Base-by-base conservation (phyloP, 2,329 filamentous ascomycete species). In the Fusarium xylarioides region DNA sequence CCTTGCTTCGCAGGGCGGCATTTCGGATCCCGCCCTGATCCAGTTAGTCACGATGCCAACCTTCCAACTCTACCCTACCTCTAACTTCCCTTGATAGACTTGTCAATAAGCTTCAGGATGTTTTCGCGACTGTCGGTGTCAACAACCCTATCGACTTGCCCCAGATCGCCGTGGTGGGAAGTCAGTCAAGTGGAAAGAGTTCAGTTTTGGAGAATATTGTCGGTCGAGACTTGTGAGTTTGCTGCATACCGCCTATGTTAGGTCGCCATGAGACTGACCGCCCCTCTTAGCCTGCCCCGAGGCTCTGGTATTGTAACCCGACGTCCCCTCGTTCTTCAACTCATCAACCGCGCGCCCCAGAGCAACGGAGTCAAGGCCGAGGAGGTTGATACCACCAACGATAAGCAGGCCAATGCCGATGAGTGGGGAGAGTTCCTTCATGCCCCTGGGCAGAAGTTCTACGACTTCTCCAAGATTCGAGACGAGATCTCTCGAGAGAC, bases 371-470 rank as follows among this genome's bases (percentile, higher is more conserved):
- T 91, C 66, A 88, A 90, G 74, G 87, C 89, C 55, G 88, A 91
- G 40, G 90, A 92, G 70, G 80, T 94, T 76, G 84, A 90, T 67
- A 86, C 87, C 66, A 91, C 90, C 62, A 91, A 88, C 75, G 96
- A 98, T 83, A 93, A 93, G 82, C 93, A 95, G 76, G 94, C 95
- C 79, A 99, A 99, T 83, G 83, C 89, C 26, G 95, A 98, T 81
- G 96, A 99, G 84, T 99, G 97, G 94, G 96, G 95, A 86, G 96
- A 99, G 87, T 99, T 99, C 84, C 88, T 99, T 73, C 96, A 99
- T 83, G 93, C 99, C 74, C 95, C 96, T 26, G 96, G 95, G 78
- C 94, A 98, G 85, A 98, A 98, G 85, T 98, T 97, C 86, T 91
- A 91, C 85, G 96, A 99, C 85, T 99, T 99, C 86, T 93, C 95